Conservation (phyloP, 208 protist species). For the Leishmania major region DNA sequence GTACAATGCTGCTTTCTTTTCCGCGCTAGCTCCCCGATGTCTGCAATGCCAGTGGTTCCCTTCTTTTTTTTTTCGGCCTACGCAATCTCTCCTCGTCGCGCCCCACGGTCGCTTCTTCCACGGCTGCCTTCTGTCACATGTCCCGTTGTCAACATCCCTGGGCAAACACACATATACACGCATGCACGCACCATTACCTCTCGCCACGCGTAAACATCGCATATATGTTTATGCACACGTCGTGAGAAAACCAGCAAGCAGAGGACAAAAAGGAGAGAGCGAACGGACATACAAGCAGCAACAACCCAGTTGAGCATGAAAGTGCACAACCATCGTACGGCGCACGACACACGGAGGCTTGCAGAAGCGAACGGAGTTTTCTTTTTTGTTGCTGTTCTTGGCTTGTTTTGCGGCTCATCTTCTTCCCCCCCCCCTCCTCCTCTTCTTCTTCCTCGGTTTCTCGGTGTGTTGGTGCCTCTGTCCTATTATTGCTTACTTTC, state of each 20-base stretch:
- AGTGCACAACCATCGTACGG: too few relatives aligned
- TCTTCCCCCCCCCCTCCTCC: too few relatives aligned
- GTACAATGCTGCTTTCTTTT: not conserved
- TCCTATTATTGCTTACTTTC: not conserved
- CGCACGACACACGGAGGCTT: too few relatives aligned
- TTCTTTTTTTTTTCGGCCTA: not conserved
- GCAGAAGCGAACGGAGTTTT: too few relatives aligned
- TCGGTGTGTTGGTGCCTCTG: not conserved
- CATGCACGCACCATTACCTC: not conserved
- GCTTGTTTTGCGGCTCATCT: not conserved
- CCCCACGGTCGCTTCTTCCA: not conserved
- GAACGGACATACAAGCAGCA: too few relatives aligned
- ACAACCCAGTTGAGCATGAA: too few relatives aligned
- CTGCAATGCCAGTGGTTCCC: not conserved
- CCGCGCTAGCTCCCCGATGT: not conserved
- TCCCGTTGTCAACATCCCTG: not conserved
- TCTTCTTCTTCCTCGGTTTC: not conserved
- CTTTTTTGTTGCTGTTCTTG: not conserved
- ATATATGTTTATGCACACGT: too few relatives aligned
- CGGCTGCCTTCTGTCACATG: not conserved
- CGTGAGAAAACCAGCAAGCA: too few relatives aligned
- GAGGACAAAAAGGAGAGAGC: too few relatives aligned
- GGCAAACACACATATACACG: not conserved
- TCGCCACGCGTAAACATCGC: not conserved
- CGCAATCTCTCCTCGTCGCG: not conserved